Base-by-base conservation (phyloP, 2,329 filamentous ascomycete species). In the Colletotrichum kahawae region DNA sequence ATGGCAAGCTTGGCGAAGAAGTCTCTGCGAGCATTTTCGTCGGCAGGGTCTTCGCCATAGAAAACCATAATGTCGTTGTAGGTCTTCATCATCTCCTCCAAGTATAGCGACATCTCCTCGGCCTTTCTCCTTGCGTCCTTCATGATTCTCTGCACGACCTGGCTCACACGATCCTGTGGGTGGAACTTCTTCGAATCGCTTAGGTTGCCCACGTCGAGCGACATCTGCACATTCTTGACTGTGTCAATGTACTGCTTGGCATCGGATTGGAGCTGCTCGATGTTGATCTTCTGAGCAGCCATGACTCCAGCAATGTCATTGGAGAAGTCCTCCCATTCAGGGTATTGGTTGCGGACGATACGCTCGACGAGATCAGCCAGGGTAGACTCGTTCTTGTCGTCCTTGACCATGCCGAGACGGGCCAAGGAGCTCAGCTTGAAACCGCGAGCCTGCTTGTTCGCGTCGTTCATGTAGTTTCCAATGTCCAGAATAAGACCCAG, bases 381-480 rank as follows among this genome's bases (percentile, higher is more conserved):
- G 1, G 95, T 98, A 2, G 95, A 96, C 84, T 98, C 94, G 84
- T 99, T 99, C 90, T 98, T 98, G 87, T 98, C 95, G 82, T 99
- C 97, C 87, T 99, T 99, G 82, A 98, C 95, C 96, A 99, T 98
- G 76, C 94, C 96, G 70, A 99, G 88, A 70, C 97, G 93, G 33
- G 95, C 95, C 64, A 99, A 92, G 7, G 97, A 98, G 82, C 95
- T 97, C 16, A 99, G 92, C 88, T 99, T 99, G 93, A 99, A 99
- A 77, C 97, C 97, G 73, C 94, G 95, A 5, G 97, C 97, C 86
- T 98, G 97, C 87, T 99, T 99, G 87, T 98, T 98, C 70, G 96
- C 94, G 82, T 98, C 97, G 88, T 99, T 99, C 97, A 99, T 99
- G 89, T 98, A 99, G 85, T 99, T 99, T 84, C 97, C 97, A 81